These are phyloP conservation scores for Dactylellina leptospora DNA, from an alignment of 2,329 filamentous ascomycete species.

Conservation along the genomic window DNA sequence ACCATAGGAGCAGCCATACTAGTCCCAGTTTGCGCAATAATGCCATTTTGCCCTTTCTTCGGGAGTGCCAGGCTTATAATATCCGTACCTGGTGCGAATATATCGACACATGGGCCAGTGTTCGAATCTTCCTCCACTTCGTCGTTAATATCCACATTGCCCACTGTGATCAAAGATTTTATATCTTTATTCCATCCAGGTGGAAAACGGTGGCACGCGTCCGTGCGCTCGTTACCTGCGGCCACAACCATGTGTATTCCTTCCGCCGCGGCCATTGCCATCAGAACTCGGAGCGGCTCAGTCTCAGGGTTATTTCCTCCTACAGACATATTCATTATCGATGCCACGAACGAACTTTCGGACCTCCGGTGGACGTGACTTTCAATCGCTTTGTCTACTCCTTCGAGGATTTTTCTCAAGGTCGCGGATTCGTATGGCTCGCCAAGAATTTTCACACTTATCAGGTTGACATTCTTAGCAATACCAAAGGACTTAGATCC, in stretches of 20 bases:
- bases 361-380: neutral
- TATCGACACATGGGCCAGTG: slow-evolving; percentile 60
- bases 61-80: slow-evolving; percentile 64
- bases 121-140: neutral
- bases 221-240: neutral
- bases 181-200: slow-evolving; percentile 11
- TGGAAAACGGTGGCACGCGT: slow-evolving; percentile 19
- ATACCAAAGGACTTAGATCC: slow-evolving; percentile 1
- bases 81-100: slow-evolving; percentile 65
- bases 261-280: neutral
- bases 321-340: slow-evolving; percentile 9
- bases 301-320: neutral
- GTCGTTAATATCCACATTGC: slow-evolving; percentile 23
- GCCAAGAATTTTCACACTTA: neutral
- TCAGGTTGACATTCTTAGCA: neutral
- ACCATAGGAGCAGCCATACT: slow-evolving; percentile 64
- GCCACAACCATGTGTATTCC: slow-evolving; percentile 2
- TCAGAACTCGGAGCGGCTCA: neutral
- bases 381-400: neutral
- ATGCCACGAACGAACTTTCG: neutral
- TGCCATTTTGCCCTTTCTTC: slow-evolving; percentile 60
- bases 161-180: slow-evolving; percentile 17
- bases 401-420: neutral
- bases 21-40: slow-evolving; percentile 65
- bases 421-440: neutral